Percentiles rank a stretch among this genome's conserved stretches.
phyloP scores from a whole-genome alignment of 2,329 filamentous ascomycete species.

The Huntiella moniliformis region DNA sequence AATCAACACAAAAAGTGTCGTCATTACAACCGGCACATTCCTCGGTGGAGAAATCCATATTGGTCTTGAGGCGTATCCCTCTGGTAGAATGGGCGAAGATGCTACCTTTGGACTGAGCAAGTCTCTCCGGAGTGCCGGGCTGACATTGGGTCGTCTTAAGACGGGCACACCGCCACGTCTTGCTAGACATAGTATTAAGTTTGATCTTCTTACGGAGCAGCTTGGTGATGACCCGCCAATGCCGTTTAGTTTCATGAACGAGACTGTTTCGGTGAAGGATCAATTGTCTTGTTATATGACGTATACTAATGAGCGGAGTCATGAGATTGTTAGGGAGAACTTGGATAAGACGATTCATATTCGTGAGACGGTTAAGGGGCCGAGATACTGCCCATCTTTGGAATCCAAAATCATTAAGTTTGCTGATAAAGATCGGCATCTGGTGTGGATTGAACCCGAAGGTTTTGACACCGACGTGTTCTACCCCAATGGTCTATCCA shows the following conservation, averaged over 20 bases:
- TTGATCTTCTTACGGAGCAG: conserved; percentile 50
- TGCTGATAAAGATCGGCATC: conserved; percentile 57
- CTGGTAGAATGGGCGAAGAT: conserved; percentile 82
- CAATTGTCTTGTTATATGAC: conserved; percentile 80
- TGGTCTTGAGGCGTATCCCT: conserved; percentile 63
- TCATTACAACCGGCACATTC: conserved; percentile 95
- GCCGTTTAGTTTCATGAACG: conserved; percentile 84
- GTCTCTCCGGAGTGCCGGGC: conserved; percentile 72
- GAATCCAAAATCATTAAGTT: conserved; percentile 91
- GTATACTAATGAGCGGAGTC: conserved; percentile 65
- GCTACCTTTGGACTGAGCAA: conserved; percentile 86
- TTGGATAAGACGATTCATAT: conserved; percentile 96
- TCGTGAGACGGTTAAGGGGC: conserved; percentile 81
- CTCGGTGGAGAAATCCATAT: conserved; percentile 93
- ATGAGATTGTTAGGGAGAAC: conserved; percentile 70
- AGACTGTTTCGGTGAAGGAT: conserved; percentile 54
- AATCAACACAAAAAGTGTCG: conserved; percentile 58
- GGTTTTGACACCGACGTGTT: conserved; percentile 78
- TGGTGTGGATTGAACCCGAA: conserved; percentile 94
- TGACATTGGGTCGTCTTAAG: conserved; percentile 76
- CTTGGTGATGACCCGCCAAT: conserved; percentile 66
- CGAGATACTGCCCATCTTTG: conserved; percentile 84
- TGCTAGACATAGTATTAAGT: conserved; percentile 67
- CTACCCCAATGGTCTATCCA: conserved; percentile 92
- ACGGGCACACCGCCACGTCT: conserved; percentile 87